These are phyloP conservation scores for Paraglomus brasilianum DNA, from an alignment of 192 early-diverging fungal species.

Conservation along the genomic window DNA sequence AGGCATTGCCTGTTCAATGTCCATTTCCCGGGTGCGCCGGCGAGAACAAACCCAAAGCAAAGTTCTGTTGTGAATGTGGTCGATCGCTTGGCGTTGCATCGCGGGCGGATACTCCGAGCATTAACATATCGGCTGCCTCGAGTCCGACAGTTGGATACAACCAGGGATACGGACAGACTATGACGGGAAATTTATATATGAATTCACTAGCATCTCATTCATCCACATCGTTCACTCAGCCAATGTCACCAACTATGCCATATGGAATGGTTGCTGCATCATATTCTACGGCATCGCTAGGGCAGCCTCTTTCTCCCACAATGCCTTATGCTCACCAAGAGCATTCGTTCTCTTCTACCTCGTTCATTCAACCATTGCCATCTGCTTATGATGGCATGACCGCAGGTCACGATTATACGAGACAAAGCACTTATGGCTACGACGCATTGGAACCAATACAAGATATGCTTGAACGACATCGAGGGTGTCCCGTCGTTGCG, in stretches of 20 bases:
- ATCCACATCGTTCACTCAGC: constrained; percentile 1
- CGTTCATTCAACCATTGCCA: too few relatives aligned
- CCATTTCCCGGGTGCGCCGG: constrained; percentile 50
- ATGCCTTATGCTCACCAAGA: too few relatives aligned
- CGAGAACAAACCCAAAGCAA: constrained; percentile 52
- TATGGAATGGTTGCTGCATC: too few relatives aligned
- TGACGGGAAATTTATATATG: background rate
- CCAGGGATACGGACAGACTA: background rate
- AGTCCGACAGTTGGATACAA: background rate
- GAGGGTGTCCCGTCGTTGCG: constrained; percentile 59
- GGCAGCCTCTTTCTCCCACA: too few relatives aligned
- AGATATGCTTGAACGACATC: constrained; percentile 44
- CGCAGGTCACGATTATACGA: constrained; percentile 32
- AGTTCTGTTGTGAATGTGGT: constrained; percentile 63
- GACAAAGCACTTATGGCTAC: constrained; percentile 32
- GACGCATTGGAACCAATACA: constrained; percentile 24
- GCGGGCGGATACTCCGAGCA: constrained; percentile 42
- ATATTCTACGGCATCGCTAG: too few relatives aligned
- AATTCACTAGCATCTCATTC: constrained; percentile 17
- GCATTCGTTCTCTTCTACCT: too few relatives aligned
- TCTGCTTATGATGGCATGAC: too few relatives aligned
- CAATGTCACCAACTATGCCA: background rate
- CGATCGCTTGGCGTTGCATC: constrained; percentile 43
- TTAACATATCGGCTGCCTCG: background rate
- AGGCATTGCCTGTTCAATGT: constrained; percentile 23